A percentile compares a stretch with the other conserved stretches of the same genome.
phyloP scores from a whole-genome alignment of 768 basidiomycete species.

The Saitozyma sp. region DNA sequence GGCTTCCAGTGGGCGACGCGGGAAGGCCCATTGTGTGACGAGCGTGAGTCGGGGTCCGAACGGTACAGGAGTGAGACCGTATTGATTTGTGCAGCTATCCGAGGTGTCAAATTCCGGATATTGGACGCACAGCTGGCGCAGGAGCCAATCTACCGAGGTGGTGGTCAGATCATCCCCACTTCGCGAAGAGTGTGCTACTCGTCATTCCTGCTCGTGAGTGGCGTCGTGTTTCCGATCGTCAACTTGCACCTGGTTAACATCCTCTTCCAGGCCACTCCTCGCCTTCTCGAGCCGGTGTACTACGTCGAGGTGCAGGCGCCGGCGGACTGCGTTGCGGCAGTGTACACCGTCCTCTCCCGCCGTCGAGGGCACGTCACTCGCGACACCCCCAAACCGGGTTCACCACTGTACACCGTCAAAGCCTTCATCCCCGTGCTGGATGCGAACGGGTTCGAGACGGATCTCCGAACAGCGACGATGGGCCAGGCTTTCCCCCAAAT shows the following conservation, averaged over 20 bases:
- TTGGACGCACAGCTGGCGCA: conserved; percentile 87
- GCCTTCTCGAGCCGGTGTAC: conserved; percentile 95
- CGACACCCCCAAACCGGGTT: conserved; percentile 96
- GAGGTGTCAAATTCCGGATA: conserved; percentile 96
- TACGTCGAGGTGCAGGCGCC: conserved; percentile 99
- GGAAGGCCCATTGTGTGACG: conserved; percentile 96
- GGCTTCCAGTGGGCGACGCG: conserved; percentile 99
- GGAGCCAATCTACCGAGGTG: conserved; percentile 96
- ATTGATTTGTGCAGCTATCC: conserved; percentile 68
- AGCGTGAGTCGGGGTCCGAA: conserved; percentile 68
- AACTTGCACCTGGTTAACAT: background rate
- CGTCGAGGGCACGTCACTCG: conserved; percentile 99
- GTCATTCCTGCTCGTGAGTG: conserved; percentile 90
- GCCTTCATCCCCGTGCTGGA: conserved; percentile 98
- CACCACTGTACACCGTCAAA: conserved; percentile 95
- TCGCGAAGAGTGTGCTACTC: conserved; percentile 99
- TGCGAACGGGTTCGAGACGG: conserved; percentile 98
- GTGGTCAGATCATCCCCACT: conserved; percentile 97
- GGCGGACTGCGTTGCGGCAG: conserved; percentile 96
- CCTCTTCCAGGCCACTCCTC: conserved; percentile 76
- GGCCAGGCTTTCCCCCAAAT: conserved; percentile 99
- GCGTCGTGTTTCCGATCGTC: background rate
- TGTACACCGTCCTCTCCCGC: conserved; percentile 97
- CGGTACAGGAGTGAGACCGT: background rate
- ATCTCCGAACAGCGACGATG: conserved; percentile 93